A percentile compares a stretch with the other conserved stretches of the same genome.
phyloP scores from a whole-genome alignment of 345 rosid species.

The Hibiscus tridactylites region DNA sequence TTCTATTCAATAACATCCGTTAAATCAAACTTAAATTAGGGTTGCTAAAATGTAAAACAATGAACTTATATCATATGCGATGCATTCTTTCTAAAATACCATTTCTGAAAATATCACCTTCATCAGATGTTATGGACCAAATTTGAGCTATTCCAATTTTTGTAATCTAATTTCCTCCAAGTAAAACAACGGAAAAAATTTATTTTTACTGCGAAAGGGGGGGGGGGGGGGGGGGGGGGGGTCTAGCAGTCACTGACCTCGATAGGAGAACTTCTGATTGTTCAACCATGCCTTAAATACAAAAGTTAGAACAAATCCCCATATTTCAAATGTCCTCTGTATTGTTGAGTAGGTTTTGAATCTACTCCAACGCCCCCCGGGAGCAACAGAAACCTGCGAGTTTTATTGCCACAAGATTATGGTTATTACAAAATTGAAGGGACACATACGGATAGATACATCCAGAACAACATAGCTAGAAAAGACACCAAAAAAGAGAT shows the following conservation, averaged over 20 bases:
- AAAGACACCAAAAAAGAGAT: background rate
- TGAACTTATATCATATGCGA: background rate
- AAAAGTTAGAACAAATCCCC: conserved; percentile 81
- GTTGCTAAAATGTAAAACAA: background rate
- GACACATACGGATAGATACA: background rate
- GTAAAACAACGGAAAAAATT: background rate
- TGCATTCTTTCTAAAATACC: background rate
- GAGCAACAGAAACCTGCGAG: conserved; percentile 85
- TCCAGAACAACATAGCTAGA: background rate
- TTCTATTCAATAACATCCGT: background rate
- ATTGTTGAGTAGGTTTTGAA: conserved; percentile 91
- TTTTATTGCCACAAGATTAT: conserved; percentile 1
- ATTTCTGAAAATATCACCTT: background rate
- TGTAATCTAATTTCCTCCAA: background rate
- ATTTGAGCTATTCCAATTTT: background rate
- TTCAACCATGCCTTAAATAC: conserved; percentile 74
- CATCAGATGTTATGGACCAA: background rate
- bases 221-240: background rate
- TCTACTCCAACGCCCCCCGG: conserved; percentile 95
- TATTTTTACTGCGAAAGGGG: no score
- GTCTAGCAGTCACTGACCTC: conserved; percentile 38
- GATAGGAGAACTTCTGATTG: conserved; percentile 77
- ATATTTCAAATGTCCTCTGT: conserved; percentile 91
- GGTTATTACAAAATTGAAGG: background rate
- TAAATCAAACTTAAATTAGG: background rate